Evolutionary conservation across 305 asterid genomes (phyloP).

Genomic region (Fraxinus greggii): DNA sequence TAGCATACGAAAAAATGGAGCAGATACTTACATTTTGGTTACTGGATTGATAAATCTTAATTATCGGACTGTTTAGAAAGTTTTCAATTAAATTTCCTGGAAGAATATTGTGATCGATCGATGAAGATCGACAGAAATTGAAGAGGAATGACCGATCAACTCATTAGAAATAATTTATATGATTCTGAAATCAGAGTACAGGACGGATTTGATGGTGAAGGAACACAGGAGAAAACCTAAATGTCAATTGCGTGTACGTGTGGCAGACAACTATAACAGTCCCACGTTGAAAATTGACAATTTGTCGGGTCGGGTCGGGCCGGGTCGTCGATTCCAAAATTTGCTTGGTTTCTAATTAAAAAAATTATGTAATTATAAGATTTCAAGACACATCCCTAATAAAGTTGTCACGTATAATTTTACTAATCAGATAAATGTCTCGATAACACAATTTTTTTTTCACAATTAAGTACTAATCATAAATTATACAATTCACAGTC

Average conservation of each 20-base stretch:
- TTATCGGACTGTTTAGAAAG: constrained; percentile 11
- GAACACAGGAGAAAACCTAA: constrained; percentile 7
- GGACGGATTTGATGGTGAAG: constrained; percentile 13
- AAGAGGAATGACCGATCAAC: not conserved
- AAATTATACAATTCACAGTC: too few relatives aligned
- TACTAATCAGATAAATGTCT: too few relatives aligned
- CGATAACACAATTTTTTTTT: too few relatives aligned
- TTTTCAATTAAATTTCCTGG: constrained; percentile 16
- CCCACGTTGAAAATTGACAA: not conserved
- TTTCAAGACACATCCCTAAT: too few relatives aligned
- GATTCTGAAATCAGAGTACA: constrained; percentile 9
- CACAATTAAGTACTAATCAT: too few relatives aligned
- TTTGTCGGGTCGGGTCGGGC: not conserved
- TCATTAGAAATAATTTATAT: not conserved
- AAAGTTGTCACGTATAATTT: too few relatives aligned
- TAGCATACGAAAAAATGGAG: not conserved
- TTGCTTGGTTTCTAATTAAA: not conserved
- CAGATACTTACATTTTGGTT: constrained; percentile 28
- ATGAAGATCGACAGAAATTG: not conserved
- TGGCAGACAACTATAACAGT: not conserved
- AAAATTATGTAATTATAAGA: too few relatives aligned
- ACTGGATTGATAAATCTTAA: constrained; percentile 10
- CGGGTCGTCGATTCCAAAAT: not conserved
- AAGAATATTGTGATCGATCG: not conserved
- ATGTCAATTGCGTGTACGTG: not conserved